phyloP scores from a whole-genome alignment of 2,329 filamentous ascomycete genomes.

The Fusarium sp. region DNA sequence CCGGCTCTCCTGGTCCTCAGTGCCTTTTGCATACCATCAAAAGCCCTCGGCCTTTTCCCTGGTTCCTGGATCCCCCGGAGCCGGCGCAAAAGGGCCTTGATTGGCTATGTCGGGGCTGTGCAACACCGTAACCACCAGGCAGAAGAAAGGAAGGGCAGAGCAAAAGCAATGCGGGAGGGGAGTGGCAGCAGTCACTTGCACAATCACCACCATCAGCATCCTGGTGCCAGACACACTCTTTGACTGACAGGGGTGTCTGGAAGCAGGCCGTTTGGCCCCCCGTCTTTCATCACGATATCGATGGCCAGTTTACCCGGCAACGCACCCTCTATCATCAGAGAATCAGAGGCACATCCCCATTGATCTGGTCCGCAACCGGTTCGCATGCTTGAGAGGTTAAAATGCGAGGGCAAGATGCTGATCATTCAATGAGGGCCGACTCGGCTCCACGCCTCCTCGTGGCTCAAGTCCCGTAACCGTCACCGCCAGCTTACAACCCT shows the following conservation, averaged over 20 bases:
- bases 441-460: constrained; percentile 36
- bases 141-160: constrained; percentile 20
- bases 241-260: constrained; percentile 34
- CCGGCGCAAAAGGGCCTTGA: constrained; percentile 24
- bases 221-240: constrained; percentile 30
- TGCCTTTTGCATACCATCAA: constrained; percentile 21
- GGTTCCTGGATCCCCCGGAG: constrained; percentile 33
- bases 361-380: constrained; percentile 13
- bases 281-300: constrained; percentile 33
- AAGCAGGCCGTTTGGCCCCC: constrained; percentile 34
- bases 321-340: constrained; percentile 22
- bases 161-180: constrained; percentile 31
- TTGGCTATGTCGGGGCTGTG: constrained; percentile 21
- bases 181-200: constrained; percentile 9
- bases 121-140: constrained; percentile 22
- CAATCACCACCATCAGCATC: constrained; percentile 25
- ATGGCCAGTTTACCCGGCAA: constrained; percentile 26
- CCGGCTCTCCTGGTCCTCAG: constrained; percentile 25
- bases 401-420: constrained; percentile 23
- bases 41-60: constrained; percentile 30
- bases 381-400: constrained; percentile 16
- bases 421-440: constrained; percentile 28
- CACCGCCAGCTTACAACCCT: constrained; percentile 35
- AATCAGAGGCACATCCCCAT: constrained; percentile 15
- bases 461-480: constrained; percentile 30